A percentile compares a stretch with the other conserved stretches of the same genome.
Evolutionary conservation across 2,329 filamentous ascomycete species (phyloP).

Genomic region (Didymella keratinophila): DNA sequence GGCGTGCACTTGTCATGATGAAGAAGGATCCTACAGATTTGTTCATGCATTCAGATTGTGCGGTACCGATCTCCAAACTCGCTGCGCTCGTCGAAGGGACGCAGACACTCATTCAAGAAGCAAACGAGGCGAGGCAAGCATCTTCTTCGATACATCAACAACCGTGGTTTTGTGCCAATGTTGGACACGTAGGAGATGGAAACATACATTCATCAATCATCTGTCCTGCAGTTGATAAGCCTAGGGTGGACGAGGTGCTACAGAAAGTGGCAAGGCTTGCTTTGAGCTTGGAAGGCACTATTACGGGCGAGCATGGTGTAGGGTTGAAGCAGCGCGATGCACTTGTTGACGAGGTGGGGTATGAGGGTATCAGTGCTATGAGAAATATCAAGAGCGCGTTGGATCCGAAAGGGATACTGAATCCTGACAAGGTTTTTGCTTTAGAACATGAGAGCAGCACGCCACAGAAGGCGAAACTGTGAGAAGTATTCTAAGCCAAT

Average conservation of each 20-base stretch:
- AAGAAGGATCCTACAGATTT: slow-evolving; percentile 63
- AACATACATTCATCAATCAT: slow-evolving; percentile 50
- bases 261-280: slow-evolving; percentile 76
- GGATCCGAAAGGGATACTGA: slow-evolving; percentile 72
- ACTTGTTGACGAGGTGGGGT: slow-evolving; percentile 76
- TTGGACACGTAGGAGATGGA: slow-evolving; percentile 76
- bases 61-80: slow-evolving; percentile 75
- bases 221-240: slow-evolving; percentile 35
- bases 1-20: slow-evolving; percentile 74
- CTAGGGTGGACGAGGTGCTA: slow-evolving; percentile 38
- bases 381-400: slow-evolving; percentile 80
- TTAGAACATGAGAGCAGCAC: too few species aligned
- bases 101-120: slow-evolving; percentile 65
- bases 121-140: slow-evolving; percentile 1
- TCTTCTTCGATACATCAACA: background rate
- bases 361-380: slow-evolving; percentile 78
- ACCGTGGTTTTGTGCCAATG: slow-evolving; percentile 56
- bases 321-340: slow-evolving; percentile 84
- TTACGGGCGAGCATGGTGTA: slow-evolving; percentile 85
- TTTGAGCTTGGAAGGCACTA: slow-evolving; percentile 81
- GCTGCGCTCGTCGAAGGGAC: slow-evolving; percentile 78
- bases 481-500: too few species aligned
- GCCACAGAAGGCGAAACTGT: too few species aligned
- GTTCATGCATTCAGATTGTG: slow-evolving; percentile 80
- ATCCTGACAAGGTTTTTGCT: slow-evolving; percentile 69